phyloP scores from a whole-genome alignment of 306 rosid species.

The Trichosanthes truncata region DNA sequence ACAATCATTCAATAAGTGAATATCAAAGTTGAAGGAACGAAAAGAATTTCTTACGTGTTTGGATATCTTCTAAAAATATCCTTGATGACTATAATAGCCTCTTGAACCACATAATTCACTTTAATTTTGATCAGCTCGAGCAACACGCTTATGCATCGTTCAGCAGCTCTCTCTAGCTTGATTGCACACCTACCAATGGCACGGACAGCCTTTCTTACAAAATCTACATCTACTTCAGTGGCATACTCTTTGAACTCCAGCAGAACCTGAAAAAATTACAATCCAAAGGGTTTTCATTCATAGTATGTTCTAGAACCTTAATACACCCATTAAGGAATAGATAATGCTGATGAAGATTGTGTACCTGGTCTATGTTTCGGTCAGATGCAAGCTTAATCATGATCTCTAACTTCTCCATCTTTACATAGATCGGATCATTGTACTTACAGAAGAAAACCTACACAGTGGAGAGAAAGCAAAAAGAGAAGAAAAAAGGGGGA shows the following conservation, averaged over 20 bases:
- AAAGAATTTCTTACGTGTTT: conserved; percentile 58
- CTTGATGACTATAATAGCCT: conserved; percentile 98
- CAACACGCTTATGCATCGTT: conserved; percentile 96
- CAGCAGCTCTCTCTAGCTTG: conserved; percentile 98
- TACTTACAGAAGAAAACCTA: conserved; percentile 99
- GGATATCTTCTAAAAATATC: conserved; percentile 99
- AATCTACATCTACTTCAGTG: conserved; percentile 96
- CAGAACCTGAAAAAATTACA: conserved; percentile 51
- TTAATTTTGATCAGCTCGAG: conserved; percentile 97
- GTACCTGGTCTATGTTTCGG: conserved; percentile 93
- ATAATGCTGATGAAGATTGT: neutral
- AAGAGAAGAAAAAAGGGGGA: neutral
- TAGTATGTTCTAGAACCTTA: neutral
- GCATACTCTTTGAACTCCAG: conserved; percentile 99
- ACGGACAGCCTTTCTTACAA: conserved; percentile 96
- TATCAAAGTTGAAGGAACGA: neutral
- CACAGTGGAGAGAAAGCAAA: neutral
- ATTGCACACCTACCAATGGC: conserved; percentile 99
- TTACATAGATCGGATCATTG: conserved; percentile 97
- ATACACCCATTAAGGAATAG: neutral
- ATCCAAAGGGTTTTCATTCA: neutral
- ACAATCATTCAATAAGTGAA: conserved; percentile 4
- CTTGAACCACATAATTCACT: conserved; percentile 98
- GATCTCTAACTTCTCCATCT: conserved; percentile 96
- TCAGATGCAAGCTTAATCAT: conserved; percentile 99